Percentiles rank a stretch among this genome's conserved stretches.
These are phyloP conservation scores for Torulaspora indica DNA, from an alignment of 805 yeast species.

Conservation along the genomic window DNA sequence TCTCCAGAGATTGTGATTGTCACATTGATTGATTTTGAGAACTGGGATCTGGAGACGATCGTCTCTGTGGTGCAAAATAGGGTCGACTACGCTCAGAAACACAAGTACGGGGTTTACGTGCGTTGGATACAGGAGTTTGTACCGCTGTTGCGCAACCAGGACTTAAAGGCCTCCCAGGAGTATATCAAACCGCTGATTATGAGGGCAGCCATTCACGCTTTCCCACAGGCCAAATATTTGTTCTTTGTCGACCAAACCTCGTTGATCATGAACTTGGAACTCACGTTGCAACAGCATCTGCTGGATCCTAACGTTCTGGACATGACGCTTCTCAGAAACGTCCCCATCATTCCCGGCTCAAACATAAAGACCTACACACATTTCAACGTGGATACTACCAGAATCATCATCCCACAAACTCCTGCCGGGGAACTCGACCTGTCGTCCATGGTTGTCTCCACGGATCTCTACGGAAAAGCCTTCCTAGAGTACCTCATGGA, in stretches of 20 bases:
- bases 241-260: conserved; percentile 84
- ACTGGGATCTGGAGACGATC: conserved; percentile 53
- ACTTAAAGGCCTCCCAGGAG: conserved; percentile 28
- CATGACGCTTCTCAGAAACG: conserved; percentile 60
- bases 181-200: conserved; percentile 36
- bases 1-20: conserved; percentile 69
- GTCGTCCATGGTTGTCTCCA: conserved; percentile 65
- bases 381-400: conserved; percentile 49
- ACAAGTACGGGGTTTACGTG: conserved; percentile 76
- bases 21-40: conserved; percentile 71
- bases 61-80: conserved; percentile 76
- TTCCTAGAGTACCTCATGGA: conserved; percentile 79
- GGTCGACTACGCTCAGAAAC: conserved; percentile 78
- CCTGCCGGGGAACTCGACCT: conserved; percentile 54
- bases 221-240: conserved; percentile 85
- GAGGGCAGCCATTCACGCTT: conserved; percentile 89
- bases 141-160: conserved; percentile 51
- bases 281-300: conserved; percentile 57
- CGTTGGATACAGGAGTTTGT: conserved; percentile 82
- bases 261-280: conserved; percentile 63
- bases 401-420: conserved; percentile 66
- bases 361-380: conserved; percentile 54
- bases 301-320: conserved; percentile 57
- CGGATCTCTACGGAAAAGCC: conserved; percentile 59
- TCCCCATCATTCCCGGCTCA: conserved; percentile 50